These are phyloP conservation scores for Trichoderma parareesei DNA, from an alignment of 495 filamentous ascomycete genomes.

Conservation along the genomic window DNA sequence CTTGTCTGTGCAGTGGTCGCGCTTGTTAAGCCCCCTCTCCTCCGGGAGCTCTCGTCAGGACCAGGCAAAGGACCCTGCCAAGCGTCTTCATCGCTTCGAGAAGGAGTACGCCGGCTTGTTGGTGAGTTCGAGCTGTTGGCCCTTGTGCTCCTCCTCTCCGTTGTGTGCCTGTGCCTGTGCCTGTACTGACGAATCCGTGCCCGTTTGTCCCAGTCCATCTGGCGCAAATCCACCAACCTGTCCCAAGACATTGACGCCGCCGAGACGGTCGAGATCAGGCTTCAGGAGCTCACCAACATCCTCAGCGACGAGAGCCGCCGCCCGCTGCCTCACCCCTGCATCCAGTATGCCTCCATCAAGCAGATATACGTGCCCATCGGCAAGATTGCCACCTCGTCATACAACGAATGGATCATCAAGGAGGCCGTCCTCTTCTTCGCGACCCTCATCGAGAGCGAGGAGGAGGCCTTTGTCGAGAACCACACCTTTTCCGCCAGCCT, in stretches of 20 bases:
- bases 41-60: slow-evolving; percentile 49
- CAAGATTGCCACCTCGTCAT: slow-evolving; percentile 70
- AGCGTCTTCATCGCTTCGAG: slow-evolving; percentile 85
- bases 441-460: slow-evolving; percentile 88
- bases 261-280: slow-evolving; percentile 43
- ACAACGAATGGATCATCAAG: slow-evolving; percentile 70
- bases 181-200: slow-evolving; percentile 12
- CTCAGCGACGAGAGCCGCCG: slow-evolving; percentile 84
- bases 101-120: slow-evolving; percentile 76
- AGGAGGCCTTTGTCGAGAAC: slow-evolving; percentile 84
- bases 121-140: slow-evolving; percentile 35
- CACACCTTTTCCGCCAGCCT: slow-evolving; percentile 74
- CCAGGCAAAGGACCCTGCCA: slow-evolving; percentile 65
- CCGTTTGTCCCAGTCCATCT: slow-evolving; percentile 57
- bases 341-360: slow-evolving; percentile 70
- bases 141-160: slow-evolving; percentile 12
- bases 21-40: slow-evolving; percentile 66
- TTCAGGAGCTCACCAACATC: slow-evolving; percentile 63
- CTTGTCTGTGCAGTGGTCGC: slow-evolving; percentile 58
- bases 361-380: slow-evolving; percentile 82
- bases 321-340: slow-evolving; percentile 79
- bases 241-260: slow-evolving; percentile 44
- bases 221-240: slow-evolving; percentile 57
- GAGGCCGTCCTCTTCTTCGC: slow-evolving; percentile 80
- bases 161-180: slow-evolving; percentile 4